Evolutionary conservation across 2,329 filamentous ascomycete species (phyloP), one percentile per base, ranked within the genome.

Genomic region (Aspergillus sp.): DNA sequence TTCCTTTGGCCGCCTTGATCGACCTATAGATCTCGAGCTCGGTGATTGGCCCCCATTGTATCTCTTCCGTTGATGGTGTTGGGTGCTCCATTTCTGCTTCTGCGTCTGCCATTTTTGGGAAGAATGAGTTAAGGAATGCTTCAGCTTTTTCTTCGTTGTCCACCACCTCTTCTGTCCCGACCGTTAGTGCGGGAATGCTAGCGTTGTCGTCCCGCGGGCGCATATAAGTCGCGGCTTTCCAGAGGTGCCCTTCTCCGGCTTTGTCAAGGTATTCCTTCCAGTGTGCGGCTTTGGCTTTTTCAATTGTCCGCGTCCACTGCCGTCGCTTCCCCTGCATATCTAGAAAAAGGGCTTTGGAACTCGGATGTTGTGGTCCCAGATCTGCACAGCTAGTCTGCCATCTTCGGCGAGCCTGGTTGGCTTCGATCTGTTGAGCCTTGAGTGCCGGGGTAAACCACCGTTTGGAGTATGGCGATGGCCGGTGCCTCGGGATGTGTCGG

Each of bases 201-300:
- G 49, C 40, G 20, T 56, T 57, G 24, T 47, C 11, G 26, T 60
- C 58, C 47, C 49, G 43, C n/a, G 42, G 48, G 11, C 26, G 30
- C 42, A 58, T 52, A 22, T 60, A 58, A 19, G 51, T 48, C 16
- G 53, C 60, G 20, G 54, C 46, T 45, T 60, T 57, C 54, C 55
- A 61, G 19, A 61, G 50, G 19, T 58, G 49, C n/a, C 53, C 47
- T 24, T 53, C 50, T 14, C 33, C 50, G 8, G 58, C 57, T 45
- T 55, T 49, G 49, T 59, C 59, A n/a, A 63, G 52, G 45, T 65
- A 65, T n/a, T 61, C 45, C 51, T 54, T 65, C 56, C 43, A 65
- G 33, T 64, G 45, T 10, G 47, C 47, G 10, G 54, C 24, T 26
- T 62, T 64, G 1, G 41, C 54, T 47, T 62, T 58, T 24, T 63